Base-by-base conservation (phyloP, 768 basidiomycete genomes). In the Krasilnikovozyma curviuscula region DNA sequence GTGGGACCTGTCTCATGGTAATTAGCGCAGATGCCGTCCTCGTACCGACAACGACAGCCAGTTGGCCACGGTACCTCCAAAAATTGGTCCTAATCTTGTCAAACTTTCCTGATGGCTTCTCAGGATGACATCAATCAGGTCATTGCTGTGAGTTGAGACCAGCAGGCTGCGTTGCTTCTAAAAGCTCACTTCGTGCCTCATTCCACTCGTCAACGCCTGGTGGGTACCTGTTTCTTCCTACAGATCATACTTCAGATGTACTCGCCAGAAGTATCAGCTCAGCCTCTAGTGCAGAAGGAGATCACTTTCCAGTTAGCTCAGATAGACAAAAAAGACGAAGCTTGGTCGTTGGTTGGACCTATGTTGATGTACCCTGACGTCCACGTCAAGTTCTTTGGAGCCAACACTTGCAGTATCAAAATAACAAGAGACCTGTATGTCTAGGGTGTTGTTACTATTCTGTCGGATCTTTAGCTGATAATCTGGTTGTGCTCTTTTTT, bases 351-450 rank as follows among this genome's bases (percentile, higher is more conserved):
- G 40, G 75, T 85, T 18, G 70, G 81, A 30, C 83, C 83, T 0
- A 71, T 88, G 54, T 65, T 86, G 23, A 70, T 76, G 13, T 70
- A 79, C 57, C 38, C 66, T 65, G 80, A 89, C 63, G 71, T 71
- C 44, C 84, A 84, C 58, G 83, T 91, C 9, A 81, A 88, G 61
- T 95, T 91, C 71, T 91, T 85, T 59, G 85, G 86, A 2, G 86
- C 88, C 5, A 88, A 93, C 57, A 93, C 84, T 0, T 75, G 80
- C 2, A 84, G 89, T 60, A 82, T 89, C 53, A 95, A 95, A 72
- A 84, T 91, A 54, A 77, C 81, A 13, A 69, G 88, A 54, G 88
- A 91, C 62, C 91, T 86, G 86, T 88, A 34, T 30, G 67, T 50
- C 28, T 1, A n/a, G 12, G 29, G 6, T 10, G 2, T 45, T 23